Conservation (phyloP, 257 asterid species). For the Solanum neorickii region DNA sequence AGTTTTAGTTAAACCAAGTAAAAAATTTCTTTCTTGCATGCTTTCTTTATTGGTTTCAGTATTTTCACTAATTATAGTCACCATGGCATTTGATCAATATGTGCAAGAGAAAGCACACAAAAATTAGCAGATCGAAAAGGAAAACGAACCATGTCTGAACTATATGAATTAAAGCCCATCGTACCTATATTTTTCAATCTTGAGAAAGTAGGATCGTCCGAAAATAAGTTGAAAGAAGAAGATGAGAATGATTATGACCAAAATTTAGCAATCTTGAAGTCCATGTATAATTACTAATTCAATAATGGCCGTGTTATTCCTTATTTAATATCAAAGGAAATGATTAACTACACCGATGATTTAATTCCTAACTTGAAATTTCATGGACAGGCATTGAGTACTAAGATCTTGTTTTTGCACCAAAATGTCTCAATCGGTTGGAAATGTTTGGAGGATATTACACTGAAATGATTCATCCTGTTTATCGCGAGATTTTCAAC, state of each 20-base stretch:
- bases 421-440: neutral
- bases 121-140: neutral
- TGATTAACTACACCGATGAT: neutral
- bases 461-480: neutral
- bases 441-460: neutral
- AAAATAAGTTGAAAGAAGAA: neutral
- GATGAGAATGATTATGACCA: neutral
- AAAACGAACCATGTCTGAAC: neutral
- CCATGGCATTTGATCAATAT: neutral
- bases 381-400: neutral
- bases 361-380: neutral
- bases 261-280: neutral
- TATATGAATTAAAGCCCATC: neutral
- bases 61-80: neutral
- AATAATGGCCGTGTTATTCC: neutral
- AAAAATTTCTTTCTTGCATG: neutral
- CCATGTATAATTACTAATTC: neutral
- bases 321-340: neutral
- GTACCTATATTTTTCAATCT: neutral
- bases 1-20: too few relatives aligned
- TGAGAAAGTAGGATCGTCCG: neutral
- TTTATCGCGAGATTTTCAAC: neutral
- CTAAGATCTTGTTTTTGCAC: neutral
- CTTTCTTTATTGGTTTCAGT: neutral
- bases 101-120: neutral